A percentile compares a stretch with the other conserved stretches of the same genome.
Evolutionary conservation across 345 rosid genomes (phyloP).

Genomic region (Hevea brasiliensis): DNA sequence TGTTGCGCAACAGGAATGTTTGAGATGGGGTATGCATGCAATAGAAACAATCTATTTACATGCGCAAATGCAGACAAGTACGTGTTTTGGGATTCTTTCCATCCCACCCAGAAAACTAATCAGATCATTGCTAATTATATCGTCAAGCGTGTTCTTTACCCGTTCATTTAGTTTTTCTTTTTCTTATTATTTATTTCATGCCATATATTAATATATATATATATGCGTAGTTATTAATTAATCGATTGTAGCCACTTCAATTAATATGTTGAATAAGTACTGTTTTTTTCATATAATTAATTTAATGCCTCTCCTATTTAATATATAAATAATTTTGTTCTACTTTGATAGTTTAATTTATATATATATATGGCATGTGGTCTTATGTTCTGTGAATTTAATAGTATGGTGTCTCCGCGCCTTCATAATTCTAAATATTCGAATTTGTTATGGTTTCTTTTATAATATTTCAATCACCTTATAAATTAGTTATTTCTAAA

Average conservation of each 20-base stretch:
- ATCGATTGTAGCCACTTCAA: too few species aligned
- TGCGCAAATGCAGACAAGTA: slow-evolving; percentile 57
- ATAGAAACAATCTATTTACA: slow-evolving; percentile 38
- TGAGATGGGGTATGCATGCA: slow-evolving; percentile 77
- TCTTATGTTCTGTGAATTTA: too few species aligned
- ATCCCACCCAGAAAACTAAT: slow-evolving; percentile 65
- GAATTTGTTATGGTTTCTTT: slow-evolving; percentile 10
- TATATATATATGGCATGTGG: too few species aligned
- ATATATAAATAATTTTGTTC: too few species aligned
- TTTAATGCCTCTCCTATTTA: too few species aligned
- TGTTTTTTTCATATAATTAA: too few species aligned
- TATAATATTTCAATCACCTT: slow-evolving; percentile 5
- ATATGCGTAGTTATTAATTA: too few species aligned
- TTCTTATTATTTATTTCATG: too few species aligned
- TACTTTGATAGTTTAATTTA: too few species aligned
- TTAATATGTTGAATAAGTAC: too few species aligned
- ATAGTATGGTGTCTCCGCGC: too few species aligned
- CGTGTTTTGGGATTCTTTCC: slow-evolving; percentile 82
- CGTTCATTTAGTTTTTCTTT: slow-evolving; percentile 20
- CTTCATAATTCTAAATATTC: slow-evolving; percentile 12
- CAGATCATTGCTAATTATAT: slow-evolving; percentile 47
- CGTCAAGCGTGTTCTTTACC: slow-evolving; percentile 37
- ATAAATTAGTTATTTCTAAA: slow-evolving; percentile 19
- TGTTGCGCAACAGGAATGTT: slow-evolving; percentile 79
- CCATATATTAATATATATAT: too few species aligned